These are phyloP conservation scores for Kluyveromyces siamensis DNA, from an alignment of 805 yeast species.

Conservation along the genomic window DNA sequence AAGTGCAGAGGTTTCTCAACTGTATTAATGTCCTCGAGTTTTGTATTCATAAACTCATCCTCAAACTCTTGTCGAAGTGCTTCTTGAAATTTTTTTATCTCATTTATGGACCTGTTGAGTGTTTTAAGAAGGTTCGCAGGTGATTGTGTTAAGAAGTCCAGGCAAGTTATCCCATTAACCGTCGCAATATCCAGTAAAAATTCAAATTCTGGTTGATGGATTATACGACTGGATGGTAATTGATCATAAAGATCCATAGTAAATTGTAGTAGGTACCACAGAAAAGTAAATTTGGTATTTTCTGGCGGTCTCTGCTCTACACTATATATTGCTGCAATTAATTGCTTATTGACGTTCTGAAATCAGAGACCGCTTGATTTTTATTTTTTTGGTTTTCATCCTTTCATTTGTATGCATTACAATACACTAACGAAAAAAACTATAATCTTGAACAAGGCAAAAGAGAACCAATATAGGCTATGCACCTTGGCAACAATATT, in stretches of 20 bases:
- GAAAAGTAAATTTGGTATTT: background rate
- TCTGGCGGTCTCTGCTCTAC: background rate
- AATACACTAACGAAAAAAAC: no score
- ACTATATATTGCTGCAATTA: background rate
- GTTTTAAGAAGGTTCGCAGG: conserved; percentile 28
- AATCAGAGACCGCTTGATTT: background rate
- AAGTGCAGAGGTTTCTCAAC: conserved; percentile 18
- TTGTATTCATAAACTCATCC: background rate
- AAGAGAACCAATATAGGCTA: no score
- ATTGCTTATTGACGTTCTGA: background rate
- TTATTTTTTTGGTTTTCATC: no score
- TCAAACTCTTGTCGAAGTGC: conserved; percentile 12
- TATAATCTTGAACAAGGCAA: no score
- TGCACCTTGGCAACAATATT: no score
- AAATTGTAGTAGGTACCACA: background rate
- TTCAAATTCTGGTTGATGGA: conserved; percentile 27
- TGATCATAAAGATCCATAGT: conserved; percentile 36
- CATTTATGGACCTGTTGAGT: conserved; percentile 27
- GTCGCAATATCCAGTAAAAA: conserved; percentile 23
- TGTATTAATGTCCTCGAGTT: conserved; percentile 2
- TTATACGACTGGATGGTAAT: conserved; percentile 29
- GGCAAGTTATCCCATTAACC: conserved; percentile 27
- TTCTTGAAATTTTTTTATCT: conserved; percentile 21
- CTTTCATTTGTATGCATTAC: no score
- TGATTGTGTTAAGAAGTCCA: conserved; percentile 35